phyloP scores from a whole-genome alignment of 257 asterid species.

The Ophiorrhiza pumila region DNA sequence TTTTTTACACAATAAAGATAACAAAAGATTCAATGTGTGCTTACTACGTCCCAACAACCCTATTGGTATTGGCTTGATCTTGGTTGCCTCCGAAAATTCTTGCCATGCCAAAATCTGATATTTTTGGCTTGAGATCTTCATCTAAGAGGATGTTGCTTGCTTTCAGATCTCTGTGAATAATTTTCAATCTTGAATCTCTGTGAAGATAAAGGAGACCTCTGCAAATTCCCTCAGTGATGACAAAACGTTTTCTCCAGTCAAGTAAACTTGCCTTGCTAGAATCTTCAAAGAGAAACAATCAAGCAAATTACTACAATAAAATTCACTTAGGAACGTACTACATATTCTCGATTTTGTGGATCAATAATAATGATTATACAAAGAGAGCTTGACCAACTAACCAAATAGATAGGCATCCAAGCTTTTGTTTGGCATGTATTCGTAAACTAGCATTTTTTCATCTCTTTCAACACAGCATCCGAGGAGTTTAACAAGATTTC shows the following conservation, averaged over 20 bases:
- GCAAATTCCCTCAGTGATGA: slow-evolving; percentile 15
- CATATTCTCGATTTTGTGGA: too few species aligned
- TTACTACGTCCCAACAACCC: slow-evolving; percentile 21
- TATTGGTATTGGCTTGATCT: slow-evolving; percentile 16
- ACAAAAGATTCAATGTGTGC: not conserved
- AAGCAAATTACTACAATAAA: not conserved
- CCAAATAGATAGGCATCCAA: slow-evolving; percentile 18
- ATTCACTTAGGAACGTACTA: too few species aligned
- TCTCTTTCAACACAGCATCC: slow-evolving; percentile 18
- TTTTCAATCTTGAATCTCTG: slow-evolving; percentile 16
- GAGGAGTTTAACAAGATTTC: slow-evolving; percentile 16
- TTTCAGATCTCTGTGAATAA: slow-evolving; percentile 16
- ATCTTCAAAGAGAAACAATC: not conserved
- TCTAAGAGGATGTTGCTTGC: slow-evolving; percentile 18
- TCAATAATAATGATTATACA: not conserved
- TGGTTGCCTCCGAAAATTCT: slow-evolving; percentile 15
- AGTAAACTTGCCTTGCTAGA: not conserved
- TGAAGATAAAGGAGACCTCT: slow-evolving; percentile 22
- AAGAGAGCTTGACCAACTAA: slow-evolving; percentile 2
- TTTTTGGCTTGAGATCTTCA: slow-evolving; percentile 12
- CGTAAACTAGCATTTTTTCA: slow-evolving; percentile 18
- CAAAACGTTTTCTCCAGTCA: slow-evolving; percentile 13
- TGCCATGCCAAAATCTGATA: slow-evolving; percentile 20
- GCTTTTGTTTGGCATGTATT: slow-evolving; percentile 20
- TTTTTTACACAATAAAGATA: not conserved